Conservation (phyloP, 2,329 filamentous ascomycete species). For the Aciculosporium take region DNA sequence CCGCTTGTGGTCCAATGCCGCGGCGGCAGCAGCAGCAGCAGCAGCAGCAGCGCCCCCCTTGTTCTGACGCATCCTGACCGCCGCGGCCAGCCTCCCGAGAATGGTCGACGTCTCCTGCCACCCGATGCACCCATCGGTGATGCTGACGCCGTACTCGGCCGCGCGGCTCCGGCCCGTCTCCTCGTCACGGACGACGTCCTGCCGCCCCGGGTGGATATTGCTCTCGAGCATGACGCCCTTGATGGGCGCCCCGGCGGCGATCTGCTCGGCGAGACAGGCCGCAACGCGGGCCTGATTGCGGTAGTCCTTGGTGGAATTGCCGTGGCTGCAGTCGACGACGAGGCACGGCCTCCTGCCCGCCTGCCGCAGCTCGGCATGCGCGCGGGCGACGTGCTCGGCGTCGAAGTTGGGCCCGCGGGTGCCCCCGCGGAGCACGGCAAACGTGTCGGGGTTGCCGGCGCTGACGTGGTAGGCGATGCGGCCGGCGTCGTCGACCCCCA, state of each 20-base stretch:
- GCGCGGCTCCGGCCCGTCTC: slow-evolving; percentile 42
- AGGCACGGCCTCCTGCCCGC: slow-evolving; percentile 61
- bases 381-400: slow-evolving; percentile 65
- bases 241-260: slow-evolving; percentile 73
- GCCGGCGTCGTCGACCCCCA: slow-evolving; percentile 93
- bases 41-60: neutral
- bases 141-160: slow-evolving; percentile 91
- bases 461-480: slow-evolving; percentile 92
- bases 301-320: slow-evolving; percentile 91
- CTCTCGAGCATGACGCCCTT: slow-evolving; percentile 99
- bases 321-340: slow-evolving; percentile 98
- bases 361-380: slow-evolving; percentile 64
- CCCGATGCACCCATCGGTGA: slow-evolving; percentile 92
- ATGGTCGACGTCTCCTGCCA: slow-evolving; percentile 82
- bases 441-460: slow-evolving; percentile 90
- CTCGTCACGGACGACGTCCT: slow-evolving; percentile 83
- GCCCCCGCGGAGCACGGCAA: slow-evolving; percentile 86
- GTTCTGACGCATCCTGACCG: slow-evolving; percentile 33
- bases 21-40: neutral
- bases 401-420: slow-evolving; percentile 93
- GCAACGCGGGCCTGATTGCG: slow-evolving; percentile 95
- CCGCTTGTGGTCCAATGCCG: neutral
- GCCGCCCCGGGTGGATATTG: slow-evolving; percentile 84
- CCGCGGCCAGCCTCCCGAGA: slow-evolving; percentile 62
- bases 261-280: slow-evolving; percentile 65